Conservation (phyloP, 441 rosid species). For the Populus hybrid region DNA sequence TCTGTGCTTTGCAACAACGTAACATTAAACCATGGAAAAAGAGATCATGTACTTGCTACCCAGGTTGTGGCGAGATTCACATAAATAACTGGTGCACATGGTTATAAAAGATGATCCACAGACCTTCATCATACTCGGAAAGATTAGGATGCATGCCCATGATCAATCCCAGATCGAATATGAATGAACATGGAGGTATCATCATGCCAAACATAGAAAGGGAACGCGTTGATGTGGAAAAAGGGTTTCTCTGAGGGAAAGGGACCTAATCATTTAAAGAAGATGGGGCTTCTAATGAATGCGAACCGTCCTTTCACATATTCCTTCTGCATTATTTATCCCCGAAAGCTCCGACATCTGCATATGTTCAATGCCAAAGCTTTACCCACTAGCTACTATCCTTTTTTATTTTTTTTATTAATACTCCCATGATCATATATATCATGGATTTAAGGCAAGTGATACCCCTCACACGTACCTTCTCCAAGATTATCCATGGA, state of each 20-base stretch:
- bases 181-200: neutral
- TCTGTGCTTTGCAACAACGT: no score
- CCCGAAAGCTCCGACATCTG: neutral
- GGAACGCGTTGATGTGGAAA: conserved; percentile 25
- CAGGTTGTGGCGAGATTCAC: no score
- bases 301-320: conserved; percentile 6
- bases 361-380: neutral
- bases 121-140: neutral
- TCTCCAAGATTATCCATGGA: neutral
- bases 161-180: neutral
- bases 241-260: neutral
- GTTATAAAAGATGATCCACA: neutral
- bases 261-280: conserved; percentile 19
- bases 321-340: conserved; percentile 28
- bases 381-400: neutral
- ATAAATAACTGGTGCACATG: neutral
- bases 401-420: neutral
- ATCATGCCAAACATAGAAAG: conserved; percentile 16
- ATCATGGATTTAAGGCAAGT: no score
- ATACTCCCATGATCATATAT: no score
- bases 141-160: neutral
- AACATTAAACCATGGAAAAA: no score
- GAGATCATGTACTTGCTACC: no score
- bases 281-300: conserved; percentile 17
- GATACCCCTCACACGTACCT: no score